Evolutionary conservation across 106 monocot species (phyloP).

Genomic region (Platanthera guangdongensis): DNA sequence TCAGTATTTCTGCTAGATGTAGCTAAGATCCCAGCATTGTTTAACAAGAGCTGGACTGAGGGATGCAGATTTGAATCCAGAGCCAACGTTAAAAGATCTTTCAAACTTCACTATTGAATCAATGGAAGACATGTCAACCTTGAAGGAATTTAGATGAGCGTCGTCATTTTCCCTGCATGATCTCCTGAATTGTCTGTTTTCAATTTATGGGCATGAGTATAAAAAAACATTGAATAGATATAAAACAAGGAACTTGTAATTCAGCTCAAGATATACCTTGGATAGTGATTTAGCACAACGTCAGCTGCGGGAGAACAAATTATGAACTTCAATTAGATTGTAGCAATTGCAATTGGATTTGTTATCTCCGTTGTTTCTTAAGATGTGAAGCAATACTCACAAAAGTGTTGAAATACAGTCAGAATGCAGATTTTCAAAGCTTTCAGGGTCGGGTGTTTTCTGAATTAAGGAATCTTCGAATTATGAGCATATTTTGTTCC

Average conservation of each 20-base stretch:
- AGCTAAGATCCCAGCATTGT: conserved; percentile 93
- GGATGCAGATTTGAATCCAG: conserved; percentile 40
- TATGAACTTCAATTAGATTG: not conserved
- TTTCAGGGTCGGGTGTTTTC: too few relatives aligned
- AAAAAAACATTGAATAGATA: not conserved
- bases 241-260: not conserved
- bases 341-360: too few relatives aligned
- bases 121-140: conserved; percentile 68
- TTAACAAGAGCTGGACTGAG: conserved; percentile 81
- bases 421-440: too few relatives aligned
- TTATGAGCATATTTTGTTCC: too few relatives aligned
- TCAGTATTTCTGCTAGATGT: conserved; percentile 41
- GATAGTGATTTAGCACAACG: conserved; percentile 29
- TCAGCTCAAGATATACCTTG: conserved; percentile 28
- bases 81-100: conserved; percentile 62
- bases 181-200: conserved; percentile 58
- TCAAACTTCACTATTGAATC: conserved; percentile 66
- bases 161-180: conserved; percentile 38
- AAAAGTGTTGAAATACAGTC: too few relatives aligned
- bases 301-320: conserved; percentile 28
- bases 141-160: conserved; percentile 40
- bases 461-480: too few relatives aligned
- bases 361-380: too few relatives aligned
- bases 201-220: conserved; percentile 2
- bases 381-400: too few relatives aligned